Base-by-base conservation (phyloP, 495 filamentous ascomycete species). In the Tuber calosporum region DNA sequence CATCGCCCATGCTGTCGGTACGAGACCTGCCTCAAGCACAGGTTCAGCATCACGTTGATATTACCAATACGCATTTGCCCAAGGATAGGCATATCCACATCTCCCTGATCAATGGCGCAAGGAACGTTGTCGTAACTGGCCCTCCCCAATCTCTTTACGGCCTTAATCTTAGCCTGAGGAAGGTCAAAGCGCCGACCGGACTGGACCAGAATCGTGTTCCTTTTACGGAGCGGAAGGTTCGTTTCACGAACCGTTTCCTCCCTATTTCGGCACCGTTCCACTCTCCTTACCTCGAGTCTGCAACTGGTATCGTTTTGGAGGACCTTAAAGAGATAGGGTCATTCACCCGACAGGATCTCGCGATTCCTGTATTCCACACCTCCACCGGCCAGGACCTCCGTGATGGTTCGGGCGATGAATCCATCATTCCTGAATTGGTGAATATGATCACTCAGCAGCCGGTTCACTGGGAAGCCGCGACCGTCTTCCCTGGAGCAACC, bases 191-290 rank as follows among this genome's bases (percentile, higher is more conserved):
- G 22, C 90, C 96, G 1, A 98, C 96, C 30, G 96, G 96, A 43
- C 86, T 98, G 42, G 96, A 99, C 80, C 95, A 99, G 84, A 97
- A 92, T 75, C 89, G 93, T 70, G 91, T 97, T 66, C 96, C 96
- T 7, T 94, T 92, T 85, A 97, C 94, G 0, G 89, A 98, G 83
- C 89, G 96, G 67, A 99, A 99, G 84, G 86, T 96, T 71, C 92
- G 95, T 79, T 98, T 99, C 79, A 93, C 93, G 70, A 97, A 97
- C 84, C 90, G 95, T 75, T 99, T 99, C 85, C 84, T 99, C 70
- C 96, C 96, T 40, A 98, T 99, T 82, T 97, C 94, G 1, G 91
- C 95, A 13, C 96, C 96, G 9, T 99, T 99, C 85, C 96, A 99
- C 84, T 98, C 95, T 86, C 90, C 90, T 74, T 97, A 97, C 79